Conservation (phyloP, 2,329 filamentous ascomycete species). For the Fusarium sp. region DNA sequence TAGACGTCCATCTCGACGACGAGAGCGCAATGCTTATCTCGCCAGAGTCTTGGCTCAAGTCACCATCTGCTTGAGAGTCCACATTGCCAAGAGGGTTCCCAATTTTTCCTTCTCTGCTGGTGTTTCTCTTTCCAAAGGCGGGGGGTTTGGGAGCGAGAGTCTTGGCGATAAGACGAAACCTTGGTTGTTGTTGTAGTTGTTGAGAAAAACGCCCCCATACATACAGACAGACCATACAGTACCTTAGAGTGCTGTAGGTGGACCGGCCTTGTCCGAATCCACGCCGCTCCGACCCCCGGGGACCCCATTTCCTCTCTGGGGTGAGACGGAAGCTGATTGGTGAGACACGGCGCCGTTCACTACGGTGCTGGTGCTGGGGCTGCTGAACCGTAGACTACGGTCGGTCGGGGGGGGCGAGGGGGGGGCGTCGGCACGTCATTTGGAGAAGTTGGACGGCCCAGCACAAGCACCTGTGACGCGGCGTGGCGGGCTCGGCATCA, state of each 20-base stretch:
- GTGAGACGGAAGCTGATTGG: slow-evolving; percentile 27
- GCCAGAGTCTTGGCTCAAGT: slow-evolving; percentile 31
- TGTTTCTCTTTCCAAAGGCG: slow-evolving; percentile 43
- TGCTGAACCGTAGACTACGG: slow-evolving; percentile 25
- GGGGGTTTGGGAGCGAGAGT: slow-evolving; percentile 42
- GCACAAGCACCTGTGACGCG: slow-evolving; percentile 42
- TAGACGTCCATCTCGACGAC: slow-evolving; percentile 35
- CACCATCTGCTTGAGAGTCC: slow-evolving; percentile 37
- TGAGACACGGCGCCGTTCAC: slow-evolving; percentile 23
- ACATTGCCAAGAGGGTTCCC: slow-evolving; percentile 44
- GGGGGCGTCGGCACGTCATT: slow-evolving; percentile 43
- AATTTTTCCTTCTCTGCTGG: slow-evolving; percentile 45
- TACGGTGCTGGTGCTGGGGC: slow-evolving; percentile 22
- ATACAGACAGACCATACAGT: neutral
- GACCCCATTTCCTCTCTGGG: slow-evolving; percentile 11
- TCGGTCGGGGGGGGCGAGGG: neutral
- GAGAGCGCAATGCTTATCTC: slow-evolving; percentile 38
- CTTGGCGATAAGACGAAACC: slow-evolving; percentile 45
- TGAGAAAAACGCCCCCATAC: slow-evolving; percentile 24
- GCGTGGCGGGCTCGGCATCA: slow-evolving; percentile 47
- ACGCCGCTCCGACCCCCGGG: slow-evolving; percentile 17
- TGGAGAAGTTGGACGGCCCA: slow-evolving; percentile 26
- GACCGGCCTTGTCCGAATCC: slow-evolving; percentile 34
- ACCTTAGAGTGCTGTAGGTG: too few species aligned
- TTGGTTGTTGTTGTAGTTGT: slow-evolving; percentile 42